Percentiles rank a stretch among this genome's conserved stretches.
These are phyloP conservation scores for Cryphonectria nitschkei DNA, from an alignment of 2,329 filamentous ascomycete species.

Conservation along the genomic window DNA sequence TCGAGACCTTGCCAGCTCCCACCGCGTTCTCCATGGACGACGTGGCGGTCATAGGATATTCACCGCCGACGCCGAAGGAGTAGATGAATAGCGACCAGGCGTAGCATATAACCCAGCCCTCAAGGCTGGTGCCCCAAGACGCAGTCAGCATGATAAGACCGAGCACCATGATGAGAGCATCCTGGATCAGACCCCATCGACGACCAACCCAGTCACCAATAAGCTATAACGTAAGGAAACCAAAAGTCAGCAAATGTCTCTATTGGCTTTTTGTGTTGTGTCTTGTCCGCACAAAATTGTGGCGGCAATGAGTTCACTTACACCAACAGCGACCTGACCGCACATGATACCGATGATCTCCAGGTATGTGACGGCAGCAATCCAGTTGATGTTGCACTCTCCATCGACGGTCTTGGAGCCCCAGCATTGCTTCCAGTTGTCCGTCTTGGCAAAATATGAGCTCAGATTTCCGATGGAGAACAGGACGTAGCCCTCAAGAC, in stretches of 20 bases:
- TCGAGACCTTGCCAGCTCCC: conserved; percentile 84
- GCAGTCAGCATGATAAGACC: conserved; percentile 91
- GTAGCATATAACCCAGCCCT: conserved; percentile 98
- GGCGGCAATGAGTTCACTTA: conserved; percentile 45
- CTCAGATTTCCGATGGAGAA: conserved; percentile 96
- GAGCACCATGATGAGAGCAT: conserved; percentile 91
- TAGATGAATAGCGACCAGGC: conserved; percentile 95
- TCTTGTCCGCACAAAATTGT: neutral
- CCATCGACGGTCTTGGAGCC: conserved; percentile 47
- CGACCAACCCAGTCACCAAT: conserved; percentile 79
- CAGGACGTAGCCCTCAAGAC: conserved; percentile 92
- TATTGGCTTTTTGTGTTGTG: neutral
- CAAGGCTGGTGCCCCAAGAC: conserved; percentile 82
- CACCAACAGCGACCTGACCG: conserved; percentile 85
- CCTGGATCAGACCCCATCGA: conserved; percentile 94
- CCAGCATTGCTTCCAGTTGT: conserved; percentile 77
- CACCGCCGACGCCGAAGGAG: conserved; percentile 71
- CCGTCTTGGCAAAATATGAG: conserved; percentile 72
- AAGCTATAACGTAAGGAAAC: conserved; percentile 40
- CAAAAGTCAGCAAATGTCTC: conserved; percentile 10
- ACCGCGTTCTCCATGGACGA: conserved; percentile 92
- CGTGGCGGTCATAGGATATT: conserved; percentile 96
- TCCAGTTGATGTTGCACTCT: conserved; percentile 81
- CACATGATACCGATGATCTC: conserved; percentile 95
- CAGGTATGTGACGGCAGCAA: conserved; percentile 83